Evolutionary conservation across 495 filamentous ascomycete genomes (phyloP), one percentile per base, ranked within the genome.

Genomic region (Aspergillus egyptiacus): DNA sequence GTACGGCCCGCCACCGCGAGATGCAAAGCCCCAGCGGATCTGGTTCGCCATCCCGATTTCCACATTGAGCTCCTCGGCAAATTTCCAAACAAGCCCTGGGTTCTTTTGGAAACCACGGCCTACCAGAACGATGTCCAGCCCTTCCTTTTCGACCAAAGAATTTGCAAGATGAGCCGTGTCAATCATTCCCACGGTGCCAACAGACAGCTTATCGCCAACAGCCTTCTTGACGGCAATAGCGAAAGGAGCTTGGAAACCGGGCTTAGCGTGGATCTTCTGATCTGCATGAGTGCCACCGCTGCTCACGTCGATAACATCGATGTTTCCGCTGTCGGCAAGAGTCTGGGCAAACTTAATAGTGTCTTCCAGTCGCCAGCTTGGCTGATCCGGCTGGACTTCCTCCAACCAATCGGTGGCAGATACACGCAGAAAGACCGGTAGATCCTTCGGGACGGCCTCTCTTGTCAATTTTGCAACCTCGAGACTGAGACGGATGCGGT

Each of bases 101-200:
- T 65, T 78, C 83, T 87, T 35, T 66, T 84, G 81, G 66, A 88
- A 90, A 46, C 73, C 72, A 39, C 86, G 67, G 0, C 86, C 86
- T 8, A 78, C 77, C 27, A 84, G 61, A 13, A 76, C 71, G 1
- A 83, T 51, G 58, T 89, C 86, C 11, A 86, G 54, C 0, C 70
- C 72, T 1, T 78, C 73, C 32, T 78, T 70, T 50, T 85, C 76
- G 1, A 86, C 53, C 40, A 75, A 41, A 32, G 76, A 56, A 41
- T 85, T 74, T 2, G 83, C 85, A 50, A 77, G 64, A 18, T 63
- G 61, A 0, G 76, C 85, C 20, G 64, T 77, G 36, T 76, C 80
- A 56, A 89, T 87, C 17, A 59, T 70, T 0, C 85, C 85, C 1
- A 89, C 85, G 5, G 79, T 70, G 7, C 75, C 69, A 30, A 89